phyloP scores from a whole-genome alignment of 768 basidiomycete genomes.

The Calocybe cyanea region DNA sequence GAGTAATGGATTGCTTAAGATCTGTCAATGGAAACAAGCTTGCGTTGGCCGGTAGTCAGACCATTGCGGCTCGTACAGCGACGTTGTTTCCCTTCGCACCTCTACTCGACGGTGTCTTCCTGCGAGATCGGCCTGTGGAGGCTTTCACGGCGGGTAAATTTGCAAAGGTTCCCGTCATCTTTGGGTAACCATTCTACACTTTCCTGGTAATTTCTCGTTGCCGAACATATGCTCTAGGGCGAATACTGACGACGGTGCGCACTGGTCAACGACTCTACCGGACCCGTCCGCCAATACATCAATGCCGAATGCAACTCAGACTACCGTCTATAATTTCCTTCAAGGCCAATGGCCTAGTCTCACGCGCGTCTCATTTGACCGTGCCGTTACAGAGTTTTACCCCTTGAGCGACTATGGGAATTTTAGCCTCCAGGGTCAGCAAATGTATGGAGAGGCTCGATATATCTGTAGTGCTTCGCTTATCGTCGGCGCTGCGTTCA shows the following conservation, averaged over 20 bases:
- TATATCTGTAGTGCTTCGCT: constrained; percentile 40
- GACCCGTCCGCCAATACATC: constrained; percentile 37
- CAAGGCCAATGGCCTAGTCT: constrained; percentile 34
- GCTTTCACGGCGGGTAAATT: constrained; percentile 35
- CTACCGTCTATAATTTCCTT: constrained; percentile 38
- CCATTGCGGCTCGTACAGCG: constrained; percentile 25
- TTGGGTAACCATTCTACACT: constrained; percentile 22
- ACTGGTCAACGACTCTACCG: constrained; percentile 32
- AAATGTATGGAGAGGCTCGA: constrained; percentile 43
- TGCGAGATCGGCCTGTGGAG: constrained; percentile 33
- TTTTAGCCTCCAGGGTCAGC: constrained; percentile 36
- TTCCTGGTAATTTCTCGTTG: neutral
- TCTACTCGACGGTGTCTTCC: constrained; percentile 30
- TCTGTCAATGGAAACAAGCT: constrained; percentile 23
- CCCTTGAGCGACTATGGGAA: constrained; percentile 30
- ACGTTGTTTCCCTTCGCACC: constrained; percentile 38
- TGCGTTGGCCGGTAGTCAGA: constrained; percentile 28
- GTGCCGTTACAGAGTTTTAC: constrained; percentile 28
- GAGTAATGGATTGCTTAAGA: constrained; percentile 31
- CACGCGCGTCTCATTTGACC: constrained; percentile 24
- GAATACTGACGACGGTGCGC: constrained; percentile 39
- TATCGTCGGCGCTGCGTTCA: constrained; percentile 26
- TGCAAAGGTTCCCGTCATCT: constrained; percentile 35
- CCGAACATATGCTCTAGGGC: constrained; percentile 19
- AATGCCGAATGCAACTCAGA: constrained; percentile 31